A percentile compares a stretch with the other conserved stretches of the same genome.
These are phyloP conservation scores for Ustilago cynodontis DNA, from an alignment of 1,284 basidiomycete genomes.

Conservation along the genomic window DNA sequence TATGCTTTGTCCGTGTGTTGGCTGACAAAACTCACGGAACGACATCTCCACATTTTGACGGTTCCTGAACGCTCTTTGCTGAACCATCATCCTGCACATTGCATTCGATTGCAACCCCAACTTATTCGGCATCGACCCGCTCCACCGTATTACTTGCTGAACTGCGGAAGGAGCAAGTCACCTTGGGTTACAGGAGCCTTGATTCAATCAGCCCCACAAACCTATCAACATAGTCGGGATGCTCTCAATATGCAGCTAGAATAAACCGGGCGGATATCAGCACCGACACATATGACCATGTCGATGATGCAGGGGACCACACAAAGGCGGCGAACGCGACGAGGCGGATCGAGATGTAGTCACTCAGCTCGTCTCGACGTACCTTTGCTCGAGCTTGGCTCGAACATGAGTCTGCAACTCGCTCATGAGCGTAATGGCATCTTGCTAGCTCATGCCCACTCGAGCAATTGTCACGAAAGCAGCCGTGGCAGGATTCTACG, in stretches of 20 bases:
- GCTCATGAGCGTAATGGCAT: slow-evolving; percentile 34
- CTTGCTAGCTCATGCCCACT: slow-evolving; percentile 12
- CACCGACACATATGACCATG: not conserved
- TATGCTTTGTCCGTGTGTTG: too few relatives aligned
- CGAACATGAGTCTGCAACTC: slow-evolving; percentile 35
- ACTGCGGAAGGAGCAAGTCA: too few relatives aligned
- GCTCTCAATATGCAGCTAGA: slow-evolving; percentile 5
- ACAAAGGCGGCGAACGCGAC: not conserved
- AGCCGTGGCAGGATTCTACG: slow-evolving; percentile 20
- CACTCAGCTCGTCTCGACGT: slow-evolving; percentile 30
- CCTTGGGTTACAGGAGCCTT: not conserved
- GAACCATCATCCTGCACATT: slow-evolving; percentile 3
- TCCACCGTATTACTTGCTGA: too few relatives aligned
- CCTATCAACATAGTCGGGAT: slow-evolving; percentile 2
- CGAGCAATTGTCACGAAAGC: not conserved
- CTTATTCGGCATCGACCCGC: too few relatives aligned
- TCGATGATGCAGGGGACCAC: not conserved
- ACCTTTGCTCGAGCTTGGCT: slow-evolving; percentile 30
- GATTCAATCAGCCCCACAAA: not conserved
- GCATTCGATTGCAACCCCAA: not conserved
- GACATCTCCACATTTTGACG: not conserved
- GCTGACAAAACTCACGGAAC: not conserved
- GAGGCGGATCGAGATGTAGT: slow-evolving; percentile 30
- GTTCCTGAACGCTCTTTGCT: not conserved
- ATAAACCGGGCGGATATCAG: not conserved